Conservation (phyloP, 1,284 basidiomycete genomes). For the Erythrobasidium hasegawianum region DNA sequence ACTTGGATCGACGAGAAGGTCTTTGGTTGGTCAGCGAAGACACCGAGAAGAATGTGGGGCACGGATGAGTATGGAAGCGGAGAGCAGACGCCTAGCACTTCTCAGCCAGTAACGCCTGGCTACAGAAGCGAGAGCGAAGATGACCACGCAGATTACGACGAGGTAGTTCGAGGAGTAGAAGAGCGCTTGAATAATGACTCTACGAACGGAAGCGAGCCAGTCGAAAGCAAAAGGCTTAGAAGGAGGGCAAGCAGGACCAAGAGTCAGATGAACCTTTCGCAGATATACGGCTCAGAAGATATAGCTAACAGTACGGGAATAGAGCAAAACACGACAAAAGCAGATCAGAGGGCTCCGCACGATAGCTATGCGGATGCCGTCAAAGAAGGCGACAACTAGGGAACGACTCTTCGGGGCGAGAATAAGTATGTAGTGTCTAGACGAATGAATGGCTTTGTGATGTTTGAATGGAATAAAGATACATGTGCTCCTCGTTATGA, state of each 20-base stretch:
- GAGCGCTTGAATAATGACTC: conserved; percentile 3
- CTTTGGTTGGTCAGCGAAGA: conserved; percentile 74
- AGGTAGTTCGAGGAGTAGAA: conserved; percentile 45
- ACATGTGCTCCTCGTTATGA: too few relatives aligned
- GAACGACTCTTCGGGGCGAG: too few relatives aligned
- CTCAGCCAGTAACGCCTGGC: conserved; percentile 48
- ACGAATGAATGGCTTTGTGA: too few relatives aligned
- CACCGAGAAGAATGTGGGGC: conserved; percentile 30
- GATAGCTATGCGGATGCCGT: conserved; percentile 1
- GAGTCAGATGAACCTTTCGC: conserved; percentile 13
- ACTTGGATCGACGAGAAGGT: conserved; percentile 84
- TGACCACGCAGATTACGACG: conserved; percentile 54
- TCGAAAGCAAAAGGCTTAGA: not conserved
- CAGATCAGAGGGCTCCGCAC: not conserved
- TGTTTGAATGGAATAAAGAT: too few relatives aligned
- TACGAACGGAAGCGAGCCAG: not conserved
- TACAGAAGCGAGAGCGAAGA: conserved; percentile 51
- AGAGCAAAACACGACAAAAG: not conserved
- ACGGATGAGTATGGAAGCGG: conserved; percentile 47
- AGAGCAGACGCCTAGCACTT: conserved; percentile 45
- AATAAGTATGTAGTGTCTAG: too few relatives aligned
- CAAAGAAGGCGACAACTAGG: not conserved
- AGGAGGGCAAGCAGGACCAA: conserved; percentile 5
- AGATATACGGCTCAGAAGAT: not conserved
- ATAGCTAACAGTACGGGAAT: not conserved